Evolutionary conservation across 495 filamentous ascomycete genomes (phyloP), one percentile per base, ranked within the genome.

Genomic region (Durotheca rogersii): DNA sequence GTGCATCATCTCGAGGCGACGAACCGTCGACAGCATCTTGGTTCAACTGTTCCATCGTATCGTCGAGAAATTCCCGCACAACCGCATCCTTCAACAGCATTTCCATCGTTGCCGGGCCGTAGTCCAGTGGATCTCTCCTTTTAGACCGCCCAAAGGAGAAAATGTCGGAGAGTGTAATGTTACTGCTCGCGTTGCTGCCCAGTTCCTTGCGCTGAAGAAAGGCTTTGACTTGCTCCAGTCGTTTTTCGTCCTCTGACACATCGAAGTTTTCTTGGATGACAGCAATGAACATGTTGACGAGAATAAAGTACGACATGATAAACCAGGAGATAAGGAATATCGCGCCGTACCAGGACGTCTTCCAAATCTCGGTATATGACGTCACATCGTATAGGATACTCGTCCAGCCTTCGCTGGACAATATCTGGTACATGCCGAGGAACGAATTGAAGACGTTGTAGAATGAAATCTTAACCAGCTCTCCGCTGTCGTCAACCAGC

Each of bases 281-380:
- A 72, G 93, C 93, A 87, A 99, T 99, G 72, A 99, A 99, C 93
- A 99, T 99, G 65, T 96, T 99, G 75, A 99, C 74, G 35, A 97
- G 80, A 72, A 99, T 96, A 64, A 97, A 96, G 61, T 90, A 94
- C 18, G 88, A 80, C 14, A 99, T 79, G 53, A 96, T 91, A 65
- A 95, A 96, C 93, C 93, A 99, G 49, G 90, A 72, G 41, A 95
- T 86, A 59, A 97, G 78, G 63, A 99, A 99, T 2, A 87, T 79
- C 29, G 94, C 92, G 9, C 88, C 90, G 36, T 96, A 90, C 94
- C 94, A 99, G n/a, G 86, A 79, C 6, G 88, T 91, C 32, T 79
- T 74, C 47, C 73, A 81, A 0, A 54, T 29, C 4, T 65, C 73
- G 1, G 88, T 84, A 51, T 81, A 83, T 19, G 75, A 62, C 1